Base-by-base conservation (phyloP, 2,329 filamentous ascomycete genomes). In the Mariannaea elegans region DNA sequence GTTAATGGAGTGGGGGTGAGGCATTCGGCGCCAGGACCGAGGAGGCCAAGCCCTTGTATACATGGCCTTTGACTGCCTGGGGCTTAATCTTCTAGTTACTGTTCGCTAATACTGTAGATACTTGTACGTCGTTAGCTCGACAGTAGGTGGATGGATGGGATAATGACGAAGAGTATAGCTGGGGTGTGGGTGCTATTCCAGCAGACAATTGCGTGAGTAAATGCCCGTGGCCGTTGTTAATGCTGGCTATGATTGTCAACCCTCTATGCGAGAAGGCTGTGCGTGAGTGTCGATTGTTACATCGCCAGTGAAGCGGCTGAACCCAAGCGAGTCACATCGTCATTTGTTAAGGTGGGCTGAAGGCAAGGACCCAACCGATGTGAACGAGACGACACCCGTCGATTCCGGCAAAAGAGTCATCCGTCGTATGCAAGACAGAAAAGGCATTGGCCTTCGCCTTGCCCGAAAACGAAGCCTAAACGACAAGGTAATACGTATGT, bases 401-500 rank as follows among this genome's bases (percentile, higher is more conserved):
- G 21, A 24, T 13, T 18, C 18, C 14, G 24, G 39, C 24, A 27
- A 27, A 48, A 51, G 44, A 42, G 56, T 48, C 56, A 29, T 42
- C 13, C 32, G 21, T 18, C 27, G 12, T 18, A 31, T 42, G 21
- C n/a, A 21, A 16, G 9, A 24, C 18, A 14, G 14, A 45, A 41
- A 41, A 58, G 55, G 34, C 55, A 58, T 39, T 38, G 34, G 23
- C 46, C 41, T 16, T 53, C 38, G 56, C 36, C 42, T 39, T 63
- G 23, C 34, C 51, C 60, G 56, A 56, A 51, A 32, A 44, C 27
- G 27, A 27, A 14, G 6, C 24, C 14, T 14, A 34, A 23, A 47
- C 18, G 32, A 49, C 53, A 36, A 50, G 48, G 52, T 59, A 56
- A 47, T 64, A 65, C 67, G 66, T 69, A 57, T 44, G 67, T 49